A percentile compares a stretch with the other conserved stretches of the same genome.
These are phyloP conservation scores for Rhizopus sp. DNA, from an alignment of 371 early-diverging fungal species.

Conservation along the genomic window DNA sequence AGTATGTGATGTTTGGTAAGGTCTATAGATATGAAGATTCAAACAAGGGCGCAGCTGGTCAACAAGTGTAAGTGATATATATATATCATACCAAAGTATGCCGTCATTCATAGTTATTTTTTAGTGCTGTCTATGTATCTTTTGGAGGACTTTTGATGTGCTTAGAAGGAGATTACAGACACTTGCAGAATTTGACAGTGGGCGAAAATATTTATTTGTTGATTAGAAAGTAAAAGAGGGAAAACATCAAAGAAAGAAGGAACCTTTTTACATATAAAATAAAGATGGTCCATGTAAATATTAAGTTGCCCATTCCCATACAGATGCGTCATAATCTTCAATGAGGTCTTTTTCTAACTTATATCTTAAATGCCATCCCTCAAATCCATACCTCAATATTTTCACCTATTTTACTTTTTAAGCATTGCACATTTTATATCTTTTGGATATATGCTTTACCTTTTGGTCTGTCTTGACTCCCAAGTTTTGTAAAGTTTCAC, in stretches of 20 bases:
- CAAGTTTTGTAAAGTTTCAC: slow-evolving; percentile 50
- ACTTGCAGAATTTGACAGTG: slow-evolving; percentile 79
- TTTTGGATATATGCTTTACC: slow-evolving; percentile 13
- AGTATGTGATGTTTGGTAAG: slow-evolving; percentile 97
- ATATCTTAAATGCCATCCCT: slow-evolving; percentile 66
- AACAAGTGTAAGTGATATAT: slow-evolving; percentile 70
- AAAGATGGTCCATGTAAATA: neutral
- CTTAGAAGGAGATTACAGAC: slow-evolving; percentile 85
- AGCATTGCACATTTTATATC: slow-evolving; percentile 15
- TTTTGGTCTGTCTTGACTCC: slow-evolving; percentile 29
- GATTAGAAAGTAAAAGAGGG: slow-evolving; percentile 74
- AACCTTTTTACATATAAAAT: neutral
- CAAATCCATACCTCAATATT: slow-evolving; percentile 74
- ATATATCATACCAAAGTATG: neutral
- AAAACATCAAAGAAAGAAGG: neutral
- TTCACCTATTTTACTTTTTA: slow-evolving; percentile 49
- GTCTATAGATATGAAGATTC: slow-evolving; percentile 91
- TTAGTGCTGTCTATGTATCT: slow-evolving; percentile 82
- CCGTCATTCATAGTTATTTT: neutral
- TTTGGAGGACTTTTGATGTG: slow-evolving; percentile 94
- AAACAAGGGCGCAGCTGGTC: slow-evolving; percentile 41
- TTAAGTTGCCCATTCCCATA: slow-evolving; percentile 48
- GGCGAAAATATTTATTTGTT: slow-evolving; percentile 89
- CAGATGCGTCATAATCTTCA: slow-evolving; percentile 61
- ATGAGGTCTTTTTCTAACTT: slow-evolving; percentile 57